phyloP scores from a whole-genome alignment of 768 basidiomycete genomes.

The Trametes sanguinea region DNA sequence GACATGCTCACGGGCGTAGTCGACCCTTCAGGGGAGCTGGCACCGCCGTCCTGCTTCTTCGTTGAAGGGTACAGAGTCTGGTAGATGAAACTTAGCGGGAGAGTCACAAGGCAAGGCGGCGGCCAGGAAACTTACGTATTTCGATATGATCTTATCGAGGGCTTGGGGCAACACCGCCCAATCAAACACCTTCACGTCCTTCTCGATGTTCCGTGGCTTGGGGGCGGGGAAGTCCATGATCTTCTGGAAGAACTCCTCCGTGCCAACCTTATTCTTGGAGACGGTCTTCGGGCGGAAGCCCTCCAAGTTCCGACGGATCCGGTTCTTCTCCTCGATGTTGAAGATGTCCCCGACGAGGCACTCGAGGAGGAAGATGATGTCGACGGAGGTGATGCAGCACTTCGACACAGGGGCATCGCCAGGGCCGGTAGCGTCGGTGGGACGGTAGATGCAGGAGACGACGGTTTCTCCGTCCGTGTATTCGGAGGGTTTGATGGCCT shows the following conservation, averaged over 20 bases:
- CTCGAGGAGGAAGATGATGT: slow-evolving; percentile 92
- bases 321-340: slow-evolving; percentile 94
- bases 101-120: neutral
- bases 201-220: slow-evolving; percentile 95
- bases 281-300: slow-evolving; percentile 89
- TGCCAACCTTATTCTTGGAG: slow-evolving; percentile 79
- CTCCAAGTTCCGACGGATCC: slow-evolving; percentile 92
- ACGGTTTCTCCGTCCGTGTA: slow-evolving; percentile 77
- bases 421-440: slow-evolving; percentile 55
- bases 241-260: slow-evolving; percentile 86
- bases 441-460: slow-evolving; percentile 92
- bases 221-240: slow-evolving; percentile 97
- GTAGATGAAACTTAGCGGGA: neutral
- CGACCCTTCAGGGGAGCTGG: neutral
- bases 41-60: slow-evolving; percentile 9
- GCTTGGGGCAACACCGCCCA: slow-evolving; percentile 74
- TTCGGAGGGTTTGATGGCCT: slow-evolving; percentile 70
- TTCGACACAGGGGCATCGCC: slow-evolving; percentile 2
- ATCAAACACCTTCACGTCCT: slow-evolving; percentile 89
- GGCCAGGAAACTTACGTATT: slow-evolving; percentile 63
- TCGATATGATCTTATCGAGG: slow-evolving; percentile 76
- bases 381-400: slow-evolving; percentile 93
- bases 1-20: slow-evolving; percentile 7
- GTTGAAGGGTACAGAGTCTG: slow-evolving; percentile 17
- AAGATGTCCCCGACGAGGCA: slow-evolving; percentile 73